phyloP scores from a whole-genome alignment of 768 basidiomycete genomes.

The Tephrocybe sp. region DNA sequence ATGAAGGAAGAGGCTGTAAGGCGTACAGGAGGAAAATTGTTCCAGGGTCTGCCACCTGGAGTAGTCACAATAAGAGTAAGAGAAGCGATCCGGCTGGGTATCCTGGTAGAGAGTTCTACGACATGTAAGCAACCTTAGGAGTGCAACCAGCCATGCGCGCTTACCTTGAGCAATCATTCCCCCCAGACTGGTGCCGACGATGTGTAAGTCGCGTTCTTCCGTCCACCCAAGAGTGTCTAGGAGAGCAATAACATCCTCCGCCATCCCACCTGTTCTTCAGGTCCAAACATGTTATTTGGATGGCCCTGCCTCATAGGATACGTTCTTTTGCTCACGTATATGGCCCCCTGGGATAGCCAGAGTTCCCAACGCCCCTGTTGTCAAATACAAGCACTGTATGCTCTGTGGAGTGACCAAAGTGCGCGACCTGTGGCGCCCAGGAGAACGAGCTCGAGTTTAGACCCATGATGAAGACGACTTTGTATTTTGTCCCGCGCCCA shows the following conservation, averaged over 20 bases:
- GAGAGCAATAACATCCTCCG: constrained; percentile 66
- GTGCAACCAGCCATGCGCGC: too few relatives aligned
- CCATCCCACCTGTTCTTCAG: constrained; percentile 74
- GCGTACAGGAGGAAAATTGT: constrained; percentile 65
- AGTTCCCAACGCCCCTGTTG: constrained; percentile 83
- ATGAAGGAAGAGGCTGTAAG: neutral
- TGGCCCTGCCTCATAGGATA: neutral
- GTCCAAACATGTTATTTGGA: neutral
- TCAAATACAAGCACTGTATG: constrained; percentile 77
- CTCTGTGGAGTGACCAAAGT: constrained; percentile 54
- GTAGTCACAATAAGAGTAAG: constrained; percentile 71
- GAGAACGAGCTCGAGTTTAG: constrained; percentile 63
- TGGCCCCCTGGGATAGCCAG: constrained; percentile 67
- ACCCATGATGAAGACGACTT: constrained; percentile 80
- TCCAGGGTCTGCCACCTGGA: constrained; percentile 56
- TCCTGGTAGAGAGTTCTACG: constrained; percentile 64
- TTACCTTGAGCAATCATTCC: constrained; percentile 52
- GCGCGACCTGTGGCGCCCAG: constrained; percentile 64
- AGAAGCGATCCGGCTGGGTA: constrained; percentile 67
- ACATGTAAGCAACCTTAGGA: neutral
- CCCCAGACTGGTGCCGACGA: constrained; percentile 76
- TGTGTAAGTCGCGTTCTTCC: constrained; percentile 54
- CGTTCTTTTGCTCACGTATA: constrained; percentile 61
- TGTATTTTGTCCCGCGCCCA: constrained; percentile 57
- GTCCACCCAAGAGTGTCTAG: constrained; percentile 77